Conservation (phyloP, 208 protist genomes). For the Trypanosoma cruzi region DNA sequence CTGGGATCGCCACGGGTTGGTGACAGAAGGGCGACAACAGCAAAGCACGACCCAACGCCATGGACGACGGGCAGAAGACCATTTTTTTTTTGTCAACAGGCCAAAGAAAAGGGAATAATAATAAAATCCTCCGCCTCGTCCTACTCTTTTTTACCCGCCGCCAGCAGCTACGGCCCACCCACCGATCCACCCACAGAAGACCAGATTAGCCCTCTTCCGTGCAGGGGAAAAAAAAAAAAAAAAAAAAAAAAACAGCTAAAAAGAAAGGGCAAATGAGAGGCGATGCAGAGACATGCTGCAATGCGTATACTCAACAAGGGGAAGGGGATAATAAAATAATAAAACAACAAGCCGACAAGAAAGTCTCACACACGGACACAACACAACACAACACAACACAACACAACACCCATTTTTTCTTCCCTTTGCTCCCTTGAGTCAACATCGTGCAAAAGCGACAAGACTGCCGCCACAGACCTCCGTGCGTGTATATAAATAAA, state of each 20-base stretch:
- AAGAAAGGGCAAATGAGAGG: no score
- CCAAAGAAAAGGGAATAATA: neutral
- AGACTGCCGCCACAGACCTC: neutral
- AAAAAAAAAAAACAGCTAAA: no score
- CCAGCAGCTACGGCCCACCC: no score
- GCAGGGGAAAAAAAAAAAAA: no score
- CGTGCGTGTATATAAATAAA: conserved; percentile 1
- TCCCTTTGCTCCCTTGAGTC: neutral
- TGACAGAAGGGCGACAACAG: conserved; percentile 66
- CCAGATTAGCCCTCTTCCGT: no score
- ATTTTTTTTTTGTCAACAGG: conserved; percentile 14
- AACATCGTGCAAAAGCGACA: neutral
- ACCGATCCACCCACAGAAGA: no score
- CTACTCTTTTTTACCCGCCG: neutral
- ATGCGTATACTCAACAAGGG: no score
- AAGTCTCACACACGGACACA: no score
- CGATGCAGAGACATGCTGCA: no score
- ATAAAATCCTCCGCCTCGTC: neutral
- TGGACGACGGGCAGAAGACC: conserved; percentile 8
- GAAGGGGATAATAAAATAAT: no score
- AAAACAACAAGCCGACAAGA: no score
- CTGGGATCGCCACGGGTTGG: conserved; percentile 53
- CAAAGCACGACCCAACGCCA: conserved; percentile 12
- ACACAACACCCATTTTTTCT: neutral
- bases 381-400: no score